Conservation (phyloP, 2,329 filamentous ascomycete species). For the Aspergillus arachidicola region DNA sequence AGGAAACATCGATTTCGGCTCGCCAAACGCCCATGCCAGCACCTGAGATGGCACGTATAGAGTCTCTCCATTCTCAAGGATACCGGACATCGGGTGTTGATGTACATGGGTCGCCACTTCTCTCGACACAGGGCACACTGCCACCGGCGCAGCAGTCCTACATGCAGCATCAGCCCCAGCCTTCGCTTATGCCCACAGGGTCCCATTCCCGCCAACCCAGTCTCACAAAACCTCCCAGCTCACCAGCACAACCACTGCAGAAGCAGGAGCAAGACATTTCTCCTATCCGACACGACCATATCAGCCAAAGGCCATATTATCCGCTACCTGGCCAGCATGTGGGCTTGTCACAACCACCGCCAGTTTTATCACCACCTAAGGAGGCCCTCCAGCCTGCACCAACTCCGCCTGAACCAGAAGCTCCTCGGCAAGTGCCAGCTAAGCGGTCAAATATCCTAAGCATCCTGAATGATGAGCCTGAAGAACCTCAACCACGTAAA, state of each 20-base stretch:
- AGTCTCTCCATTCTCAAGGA: slow-evolving; percentile 30
- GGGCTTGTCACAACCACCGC: slow-evolving; percentile 31
- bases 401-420: slow-evolving; percentile 36
- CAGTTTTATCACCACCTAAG: slow-evolving; percentile 39
- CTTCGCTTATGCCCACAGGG: slow-evolving; percentile 26
- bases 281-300: slow-evolving; percentile 39
- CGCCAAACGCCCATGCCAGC: slow-evolving; percentile 32
- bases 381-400: slow-evolving; percentile 37
- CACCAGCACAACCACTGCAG: slow-evolving; percentile 32
- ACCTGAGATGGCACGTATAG: slow-evolving; percentile 38
- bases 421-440: slow-evolving; percentile 45
- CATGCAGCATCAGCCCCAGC: slow-evolving; percentile 30
- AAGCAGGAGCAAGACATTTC: slow-evolving; percentile 37
- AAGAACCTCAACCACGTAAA: slow-evolving; percentile 50
- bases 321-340: slow-evolving; percentile 29
- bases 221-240: slow-evolving; percentile 37
- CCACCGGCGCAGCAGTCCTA: slow-evolving; percentile 30
- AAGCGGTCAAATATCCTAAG: slow-evolving; percentile 55
- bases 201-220: slow-evolving; percentile 42
- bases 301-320: slow-evolving; percentile 39
- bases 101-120: slow-evolving; percentile 27
- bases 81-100: slow-evolving; percentile 23
- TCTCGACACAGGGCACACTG: slow-evolving; percentile 20
- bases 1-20: slow-evolving; percentile 34
- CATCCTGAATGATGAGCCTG: slow-evolving; percentile 52